These are phyloP conservation scores for Exutisphaerella laricina DNA, from an alignment of 2,329 filamentous ascomycete species.

Conservation along the genomic window DNA sequence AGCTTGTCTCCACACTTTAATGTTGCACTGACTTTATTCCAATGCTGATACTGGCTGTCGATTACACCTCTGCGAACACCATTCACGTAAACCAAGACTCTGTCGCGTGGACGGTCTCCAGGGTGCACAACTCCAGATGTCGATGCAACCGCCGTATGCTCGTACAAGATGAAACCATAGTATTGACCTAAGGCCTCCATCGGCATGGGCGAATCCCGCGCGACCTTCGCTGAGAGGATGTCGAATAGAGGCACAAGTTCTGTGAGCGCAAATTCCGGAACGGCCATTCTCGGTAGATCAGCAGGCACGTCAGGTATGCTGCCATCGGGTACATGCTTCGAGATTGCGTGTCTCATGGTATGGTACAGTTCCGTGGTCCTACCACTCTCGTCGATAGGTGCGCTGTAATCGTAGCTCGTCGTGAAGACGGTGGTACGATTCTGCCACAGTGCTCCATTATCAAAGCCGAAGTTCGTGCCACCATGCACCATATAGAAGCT, in stretches of 20 bases:
- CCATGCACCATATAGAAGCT: conserved; percentile 52
- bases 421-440: conserved; percentile 40
- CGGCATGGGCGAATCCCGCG: neutral
- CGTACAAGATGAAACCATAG: conserved; percentile 12
- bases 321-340: conserved; percentile 30
- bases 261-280: conserved; percentile 37
- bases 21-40: conserved; percentile 36
- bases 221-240: neutral
- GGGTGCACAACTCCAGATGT: conserved; percentile 29
- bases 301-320: conserved; percentile 37
- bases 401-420: conserved; percentile 48
- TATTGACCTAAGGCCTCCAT: conserved; percentile 10
- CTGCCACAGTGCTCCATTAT: conserved; percentile 44
- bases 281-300: conserved; percentile 31
- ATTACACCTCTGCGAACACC: conserved; percentile 40
- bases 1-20: conserved; percentile 40
- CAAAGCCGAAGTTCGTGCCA: conserved; percentile 48
- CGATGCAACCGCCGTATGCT: conserved; percentile 4
- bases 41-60: conserved; percentile 42
- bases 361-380: conserved; percentile 43
- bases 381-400: conserved; percentile 48
- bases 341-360: conserved; percentile 38
- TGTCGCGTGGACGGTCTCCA: conserved; percentile 43
- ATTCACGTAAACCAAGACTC: conserved; percentile 47
- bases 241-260: conserved; percentile 25